Base-by-base conservation (phyloP, 805 yeast genomes). In the Zygoascus biomembranicola region DNA sequence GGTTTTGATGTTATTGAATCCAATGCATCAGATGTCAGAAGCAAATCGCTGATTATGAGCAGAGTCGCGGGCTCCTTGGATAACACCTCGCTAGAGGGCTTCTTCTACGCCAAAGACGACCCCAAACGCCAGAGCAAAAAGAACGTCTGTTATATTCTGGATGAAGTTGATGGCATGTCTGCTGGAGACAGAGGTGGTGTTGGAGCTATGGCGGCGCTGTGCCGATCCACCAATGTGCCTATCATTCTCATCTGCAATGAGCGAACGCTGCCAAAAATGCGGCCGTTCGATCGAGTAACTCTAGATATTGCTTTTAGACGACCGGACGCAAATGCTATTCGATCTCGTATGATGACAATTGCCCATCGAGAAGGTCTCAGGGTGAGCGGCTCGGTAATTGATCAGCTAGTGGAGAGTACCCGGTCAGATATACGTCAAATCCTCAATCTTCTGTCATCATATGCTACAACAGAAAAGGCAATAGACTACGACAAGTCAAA, bases 101-200 rank as follows among this genome's bases (percentile, higher is more conserved):
- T 73, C 65, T 84, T 88, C 70, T 26, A 26, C 19, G 26, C 26
- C 6, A 42, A 47, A 14, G 32, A 26, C n/a, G 48, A 43, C 31
- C 26, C 41, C n/a, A 39, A 37, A 8, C 46, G 47, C 13, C 63
- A 67, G n/a, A 77, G 80, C 59, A 74, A 77, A 48, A 76, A 78
- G 51, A 82, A 79, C 56, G 82, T 92, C 61, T 88, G 90, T 52
- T 75, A 94, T 47, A 85, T 94, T 58, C 90, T 94, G 98, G 99
- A 94, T 71, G 99, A 94, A 72, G 98, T 94, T 32, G 99, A 94
- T 68, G 99, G 99, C 61, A 94, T 94, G 98, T 88, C 96, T 43
- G 90, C 95, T 65, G 99, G 99, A 59, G 99, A 94, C 69, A 84
- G 94, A 62, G 99, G 99, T 57, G 99, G 99, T 58, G 96, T 94